phyloP scores from a whole-genome alignment of 2,329 filamentous ascomycete genomes.

The Fusarium hostae region DNA sequence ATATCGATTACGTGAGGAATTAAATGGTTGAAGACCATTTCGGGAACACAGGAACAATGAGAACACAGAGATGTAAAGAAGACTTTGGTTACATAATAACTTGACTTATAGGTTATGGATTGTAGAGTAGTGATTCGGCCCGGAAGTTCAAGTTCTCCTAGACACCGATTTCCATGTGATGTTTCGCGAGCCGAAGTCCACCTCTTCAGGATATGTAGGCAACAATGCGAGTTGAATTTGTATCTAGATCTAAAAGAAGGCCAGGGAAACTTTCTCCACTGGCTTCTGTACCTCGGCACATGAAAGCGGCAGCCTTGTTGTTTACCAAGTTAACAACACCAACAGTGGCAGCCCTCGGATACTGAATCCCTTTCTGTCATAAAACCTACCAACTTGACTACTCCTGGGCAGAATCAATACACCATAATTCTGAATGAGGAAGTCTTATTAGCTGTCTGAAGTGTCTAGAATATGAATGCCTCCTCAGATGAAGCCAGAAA shows the following conservation, averaged over 20 bases:
- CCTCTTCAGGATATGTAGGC: rapidly evolving
- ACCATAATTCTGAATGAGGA: no score
- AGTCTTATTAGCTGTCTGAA: neutral
- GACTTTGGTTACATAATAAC: neutral
- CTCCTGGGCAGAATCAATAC: rapidly evolving
- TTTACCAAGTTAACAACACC: neutral
- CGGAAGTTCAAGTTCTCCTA: no score
- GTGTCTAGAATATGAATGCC: neutral
- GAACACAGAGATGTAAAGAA: neutral
- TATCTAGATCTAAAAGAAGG: rapidly evolving
- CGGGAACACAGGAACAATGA: neutral
- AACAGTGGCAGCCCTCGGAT: neutral
- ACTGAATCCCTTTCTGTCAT: neutral
- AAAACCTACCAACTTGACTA: no score
- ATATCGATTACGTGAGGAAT: neutral
- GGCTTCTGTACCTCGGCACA: rapidly evolving
- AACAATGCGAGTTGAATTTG: rapidly evolving
- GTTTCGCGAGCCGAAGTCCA: no score
- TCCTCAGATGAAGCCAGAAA: neutral
- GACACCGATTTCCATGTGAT: neutral
- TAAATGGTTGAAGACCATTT: no score
- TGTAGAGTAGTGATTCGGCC: neutral
- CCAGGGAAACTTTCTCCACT: rapidly evolving
- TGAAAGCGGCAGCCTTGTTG: rapidly evolving
- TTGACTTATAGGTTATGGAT: neutral